Base-by-base conservation (phyloP, 176 grass and related monocot species). In the Rhynchospora pubera region DNA sequence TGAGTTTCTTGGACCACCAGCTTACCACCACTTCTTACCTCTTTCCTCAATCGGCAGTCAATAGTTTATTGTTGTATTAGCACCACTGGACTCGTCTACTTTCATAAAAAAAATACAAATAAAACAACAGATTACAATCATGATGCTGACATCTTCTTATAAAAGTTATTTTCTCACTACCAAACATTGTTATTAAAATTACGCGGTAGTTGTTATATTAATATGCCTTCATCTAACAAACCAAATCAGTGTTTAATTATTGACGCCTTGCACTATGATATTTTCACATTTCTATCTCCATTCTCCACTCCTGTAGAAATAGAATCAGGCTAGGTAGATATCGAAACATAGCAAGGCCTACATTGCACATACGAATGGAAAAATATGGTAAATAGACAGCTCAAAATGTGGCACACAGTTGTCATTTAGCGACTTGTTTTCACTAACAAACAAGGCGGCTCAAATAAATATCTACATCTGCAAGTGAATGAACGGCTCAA, bases 401-500 rank as follows among this genome's bases (percentile, higher is more conserved):
- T 77, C 13, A 56, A 77, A 77, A 32, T 77, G 72, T 11, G 71
- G 51, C 8, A 50, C 15, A 66, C 44, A 82, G 34, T 82, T 81
- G 79, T 53, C n/a, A 3, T 82, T 21, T 53, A 28, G 58, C 48
- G 39, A 80, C 24, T 60, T 74, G 64, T 57, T 53, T 44, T 45
- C 81, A 83, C 23, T 42, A 74, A 43, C 23, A 74, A 34, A 74
- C 82, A 50, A 84, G 65, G n/a, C 65, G 53, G n/a, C 30, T 7
- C 10, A 74, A 46, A 70, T 21, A 74, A 83, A 74, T 70, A 83
- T 84, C 66, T 61, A 14, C 10, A 26, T 13, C 30, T 69, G 44
- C 7, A 19, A 47, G 44, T 47, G 59, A 77, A 84, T 84, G 65
- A 77, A 84, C 68, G 69, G 82, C 21, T 44, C 26, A 77, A 77